phyloP scores from a whole-genome alignment of 768 basidiomycete species.

The Tricholoma furcatifolium region DNA sequence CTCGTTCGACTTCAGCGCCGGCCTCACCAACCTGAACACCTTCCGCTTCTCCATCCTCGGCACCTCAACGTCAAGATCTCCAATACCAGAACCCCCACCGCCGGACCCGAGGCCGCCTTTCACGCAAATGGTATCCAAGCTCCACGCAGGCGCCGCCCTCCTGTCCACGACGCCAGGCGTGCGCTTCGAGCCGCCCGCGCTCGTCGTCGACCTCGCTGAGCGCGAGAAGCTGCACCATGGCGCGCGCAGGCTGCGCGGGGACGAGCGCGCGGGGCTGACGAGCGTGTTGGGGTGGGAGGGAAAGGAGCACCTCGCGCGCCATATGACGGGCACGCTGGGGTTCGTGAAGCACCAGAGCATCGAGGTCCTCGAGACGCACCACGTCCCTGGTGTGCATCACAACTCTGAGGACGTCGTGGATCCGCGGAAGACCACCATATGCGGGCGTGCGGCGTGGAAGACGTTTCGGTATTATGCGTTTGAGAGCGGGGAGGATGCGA shows the following conservation, averaged over 20 bases:
- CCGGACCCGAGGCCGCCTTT: constrained; percentile 31
- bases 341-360: constrained; percentile 35
- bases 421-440: constrained; percentile 24
- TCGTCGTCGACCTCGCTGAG: constrained; percentile 49
- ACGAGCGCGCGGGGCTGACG: constrained; percentile 52
- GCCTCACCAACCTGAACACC: constrained; percentile 12
- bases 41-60: constrained; percentile 14
- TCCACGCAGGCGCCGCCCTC: constrained; percentile 37
- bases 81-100: constrained; percentile 3
- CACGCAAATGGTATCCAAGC: constrained; percentile 33
- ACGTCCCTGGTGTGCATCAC: not conserved
- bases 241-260: constrained; percentile 43
- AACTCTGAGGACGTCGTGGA: not conserved
- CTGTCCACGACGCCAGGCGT: constrained; percentile 59
- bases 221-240: constrained; percentile 38
- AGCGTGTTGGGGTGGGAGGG: constrained; percentile 65
- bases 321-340: constrained; percentile 49
- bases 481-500: constrained; percentile 26
- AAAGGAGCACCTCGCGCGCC: constrained; percentile 35
- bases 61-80: constrained; percentile 6
- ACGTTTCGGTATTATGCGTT: constrained; percentile 49
- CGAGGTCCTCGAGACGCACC: constrained; percentile 16
- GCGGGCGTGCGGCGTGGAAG: constrained; percentile 47
- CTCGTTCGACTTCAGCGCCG: constrained; percentile 27
- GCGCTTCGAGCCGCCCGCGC: constrained; percentile 41